Evolutionary conservation across 495 filamentous ascomycete genomes (phyloP).

Genomic region (Neurospora sp.): DNA sequence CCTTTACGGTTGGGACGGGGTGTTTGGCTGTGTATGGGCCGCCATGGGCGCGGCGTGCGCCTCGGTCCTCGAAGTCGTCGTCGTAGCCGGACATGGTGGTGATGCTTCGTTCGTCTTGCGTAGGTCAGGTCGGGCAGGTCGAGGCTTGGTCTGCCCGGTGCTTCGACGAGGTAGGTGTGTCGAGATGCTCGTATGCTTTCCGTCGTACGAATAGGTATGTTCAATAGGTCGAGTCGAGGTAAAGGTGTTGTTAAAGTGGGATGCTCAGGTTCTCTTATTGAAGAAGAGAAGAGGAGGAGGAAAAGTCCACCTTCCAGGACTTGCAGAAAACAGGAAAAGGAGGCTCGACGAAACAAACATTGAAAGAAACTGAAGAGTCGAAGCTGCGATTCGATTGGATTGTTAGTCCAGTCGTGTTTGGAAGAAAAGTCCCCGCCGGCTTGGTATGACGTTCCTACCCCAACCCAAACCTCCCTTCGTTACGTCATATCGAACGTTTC

Average conservation of each 20-base stretch:
- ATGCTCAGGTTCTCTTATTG: too few relatives aligned
- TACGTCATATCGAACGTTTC: not conserved
- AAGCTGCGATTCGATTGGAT: not conserved
- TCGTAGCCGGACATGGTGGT: not conserved
- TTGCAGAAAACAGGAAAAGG: not conserved
- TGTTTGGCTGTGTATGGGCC: slow-evolving; percentile 47
- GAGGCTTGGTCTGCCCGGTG: not conserved
- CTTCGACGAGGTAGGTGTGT: not conserved
- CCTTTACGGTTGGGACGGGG: slow-evolving; percentile 53
- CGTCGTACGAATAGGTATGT: not conserved
- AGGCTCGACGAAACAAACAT: not conserved
- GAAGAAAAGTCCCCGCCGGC: not conserved
- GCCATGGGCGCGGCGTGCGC: slow-evolving; percentile 33
- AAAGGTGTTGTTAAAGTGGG: not conserved
- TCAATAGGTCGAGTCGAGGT: not conserved
- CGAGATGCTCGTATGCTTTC: not conserved
- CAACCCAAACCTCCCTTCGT: not conserved
- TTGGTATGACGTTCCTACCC: not conserved
- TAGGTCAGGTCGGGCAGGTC: not conserved
- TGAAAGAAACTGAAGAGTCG: not conserved
- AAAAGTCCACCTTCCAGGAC: not conserved
- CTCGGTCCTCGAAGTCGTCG: slow-evolving; percentile 39
- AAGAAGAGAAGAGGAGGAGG: not conserved
- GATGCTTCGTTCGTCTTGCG: too few relatives aligned
- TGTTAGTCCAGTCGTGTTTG: not conserved